A percentile compares a stretch with the other conserved stretches of the same genome.
These are phyloP conservation scores for Acanthamoeba castellanii DNA, from an alignment of 208 protist genomes.

Conservation along the genomic window DNA sequence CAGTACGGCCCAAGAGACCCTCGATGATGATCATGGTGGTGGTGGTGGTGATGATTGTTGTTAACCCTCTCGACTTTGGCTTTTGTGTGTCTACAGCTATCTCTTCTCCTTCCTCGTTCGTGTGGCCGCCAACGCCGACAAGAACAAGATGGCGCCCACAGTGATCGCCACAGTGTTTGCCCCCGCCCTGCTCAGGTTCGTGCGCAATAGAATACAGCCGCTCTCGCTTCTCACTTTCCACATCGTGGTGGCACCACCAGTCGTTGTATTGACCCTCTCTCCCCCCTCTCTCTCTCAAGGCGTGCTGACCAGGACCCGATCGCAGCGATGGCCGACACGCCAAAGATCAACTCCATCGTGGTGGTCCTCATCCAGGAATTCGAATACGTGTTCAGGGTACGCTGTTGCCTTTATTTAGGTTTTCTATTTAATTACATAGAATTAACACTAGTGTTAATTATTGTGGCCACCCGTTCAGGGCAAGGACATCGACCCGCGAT, in stretches of 20 bases:
- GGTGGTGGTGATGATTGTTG: neutral
- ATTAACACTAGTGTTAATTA: neutral
- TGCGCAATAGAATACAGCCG: neutral
- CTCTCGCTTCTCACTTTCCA: neutral
- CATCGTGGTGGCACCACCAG: neutral
- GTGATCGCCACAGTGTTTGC: conserved; percentile 68
- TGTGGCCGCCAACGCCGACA: neutral
- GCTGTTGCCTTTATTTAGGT: neutral
- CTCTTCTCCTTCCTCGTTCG: conserved; percentile 65
- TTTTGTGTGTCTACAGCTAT: neutral
- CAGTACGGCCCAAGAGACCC: neutral
- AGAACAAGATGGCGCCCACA: conserved; percentile 58
- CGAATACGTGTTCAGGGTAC: conserved; percentile 70
- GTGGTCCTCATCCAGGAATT: conserved; percentile 47
- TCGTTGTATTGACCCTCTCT: neutral
- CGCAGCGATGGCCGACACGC: conserved; percentile 38
- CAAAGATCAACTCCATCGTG: conserved; percentile 70
- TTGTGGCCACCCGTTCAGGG: neutral
- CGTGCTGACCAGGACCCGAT: conserved; percentile 11
- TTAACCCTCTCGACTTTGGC: neutral
- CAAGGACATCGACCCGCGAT: conserved; percentile 30
- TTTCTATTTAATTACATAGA: neutral
- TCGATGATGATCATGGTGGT: neutral
- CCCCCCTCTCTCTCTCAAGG: neutral
- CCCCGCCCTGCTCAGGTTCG: neutral